Evolutionary conservation across 371 early-diverging fungal genomes (phyloP).

Genomic region (Entomophthora muscae): DNA sequence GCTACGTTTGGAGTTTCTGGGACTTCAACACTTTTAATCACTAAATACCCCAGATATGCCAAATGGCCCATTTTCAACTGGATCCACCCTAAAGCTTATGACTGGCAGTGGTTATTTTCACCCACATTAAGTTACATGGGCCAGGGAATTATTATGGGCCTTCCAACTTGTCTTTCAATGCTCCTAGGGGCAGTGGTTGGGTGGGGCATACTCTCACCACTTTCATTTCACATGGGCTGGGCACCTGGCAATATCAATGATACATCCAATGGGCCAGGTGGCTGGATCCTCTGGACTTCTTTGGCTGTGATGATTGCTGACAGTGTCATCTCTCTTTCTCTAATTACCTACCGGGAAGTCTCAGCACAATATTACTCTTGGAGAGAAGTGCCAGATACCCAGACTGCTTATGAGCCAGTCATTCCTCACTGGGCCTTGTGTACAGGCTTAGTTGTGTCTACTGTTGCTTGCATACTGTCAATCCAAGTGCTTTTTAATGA

Average conservation of each 20-base stretch:
- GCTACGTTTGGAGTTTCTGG: conserved; percentile 4
- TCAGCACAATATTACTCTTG: background rate
- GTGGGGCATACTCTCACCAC: conserved; percentile 60
- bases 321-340: conserved; percentile 35
- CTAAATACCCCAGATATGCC: background rate
- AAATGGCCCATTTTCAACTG: background rate
- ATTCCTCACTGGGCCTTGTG: conserved; percentile 35
- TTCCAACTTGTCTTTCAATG: conserved; percentile 56
- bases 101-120: conserved; percentile 60
- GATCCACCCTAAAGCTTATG: conserved; percentile 11
- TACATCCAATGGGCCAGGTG: conserved; percentile 49
- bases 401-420: conserved; percentile 15
- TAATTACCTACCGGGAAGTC: conserved; percentile 26
- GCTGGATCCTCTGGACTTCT: conserved; percentile 77
- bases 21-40: background rate
- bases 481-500: conserved; percentile 37
- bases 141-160: conserved; percentile 73
- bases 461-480: conserved; percentile 31
- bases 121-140: conserved; percentile 55
- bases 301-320: conserved; percentile 68
- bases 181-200: conserved; percentile 52
- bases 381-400: conserved; percentile 16
- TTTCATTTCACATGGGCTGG: conserved; percentile 48
- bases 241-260: conserved; percentile 53
- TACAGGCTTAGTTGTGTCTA: conserved; percentile 35